Conservation (phyloP, 176 grass and related monocot species). For the Microstegium vimineum region DNA sequence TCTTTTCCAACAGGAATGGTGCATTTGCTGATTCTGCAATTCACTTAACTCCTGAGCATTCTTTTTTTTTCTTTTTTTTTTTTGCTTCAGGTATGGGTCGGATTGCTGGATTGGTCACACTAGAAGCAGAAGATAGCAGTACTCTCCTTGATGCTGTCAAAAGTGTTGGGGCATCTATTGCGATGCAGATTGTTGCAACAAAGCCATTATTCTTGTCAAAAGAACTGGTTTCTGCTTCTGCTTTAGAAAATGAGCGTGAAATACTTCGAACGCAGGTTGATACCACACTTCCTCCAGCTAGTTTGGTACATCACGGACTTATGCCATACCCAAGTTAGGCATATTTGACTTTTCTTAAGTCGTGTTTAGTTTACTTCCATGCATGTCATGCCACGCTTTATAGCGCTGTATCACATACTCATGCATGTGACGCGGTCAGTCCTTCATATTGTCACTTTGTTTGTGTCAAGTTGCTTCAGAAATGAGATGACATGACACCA, state of each 20-base stretch:
- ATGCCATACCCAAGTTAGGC: neutral
- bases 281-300: neutral
- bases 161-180: slow-evolving; percentile 60
- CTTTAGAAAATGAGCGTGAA: slow-evolving; percentile 75
- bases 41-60: neutral
- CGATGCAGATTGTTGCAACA: slow-evolving; percentile 90
- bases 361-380: neutral
- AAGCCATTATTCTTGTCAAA: slow-evolving; percentile 94
- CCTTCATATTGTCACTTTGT: neutral
- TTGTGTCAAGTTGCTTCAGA: neutral
- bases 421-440: neutral
- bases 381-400: neutral
- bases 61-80: slow-evolving; percentile 1
- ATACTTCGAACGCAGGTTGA: slow-evolving; percentile 77
- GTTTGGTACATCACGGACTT: neutral
- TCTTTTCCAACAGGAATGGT: neutral
- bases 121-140: slow-evolving; percentile 75
- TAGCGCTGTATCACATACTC: neutral
- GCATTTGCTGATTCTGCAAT: neutral
- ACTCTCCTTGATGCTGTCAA: slow-evolving; percentile 64
- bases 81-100: slow-evolving; percentile 64
- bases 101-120: slow-evolving; percentile 79
- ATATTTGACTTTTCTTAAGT: neutral
- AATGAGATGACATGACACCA: neutral
- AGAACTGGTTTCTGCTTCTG: slow-evolving; percentile 73